Percentiles rank a stretch among this genome's conserved stretches.
These are phyloP conservation scores for Penstemon eatonii DNA, from an alignment of 257 asterid genomes.

Conservation along the genomic window DNA sequence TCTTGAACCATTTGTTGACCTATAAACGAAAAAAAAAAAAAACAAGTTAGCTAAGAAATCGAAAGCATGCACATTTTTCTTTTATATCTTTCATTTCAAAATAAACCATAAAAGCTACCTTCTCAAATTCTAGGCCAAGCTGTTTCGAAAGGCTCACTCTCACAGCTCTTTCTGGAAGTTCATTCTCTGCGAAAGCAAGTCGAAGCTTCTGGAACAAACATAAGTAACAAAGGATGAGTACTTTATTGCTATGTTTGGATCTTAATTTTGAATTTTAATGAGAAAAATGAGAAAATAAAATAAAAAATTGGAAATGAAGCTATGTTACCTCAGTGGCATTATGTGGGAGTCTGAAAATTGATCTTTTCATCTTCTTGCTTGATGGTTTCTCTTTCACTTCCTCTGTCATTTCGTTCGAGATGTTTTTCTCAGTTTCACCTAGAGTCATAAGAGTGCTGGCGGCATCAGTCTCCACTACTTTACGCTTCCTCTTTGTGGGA, in stretches of 20 bases:
- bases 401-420: slow-evolving; percentile 36
- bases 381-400: slow-evolving; percentile 35
- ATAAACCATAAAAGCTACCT: slow-evolving; percentile 53
- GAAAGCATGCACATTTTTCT: slow-evolving; percentile 9
- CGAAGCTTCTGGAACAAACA: slow-evolving; percentile 76
- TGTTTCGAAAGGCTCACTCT: slow-evolving; percentile 70
- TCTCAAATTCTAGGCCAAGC: slow-evolving; percentile 76
- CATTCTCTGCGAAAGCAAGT: slow-evolving; percentile 78
- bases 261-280: too few species aligned
- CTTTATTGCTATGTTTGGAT: neutral
- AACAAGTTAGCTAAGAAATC: slow-evolving; percentile 24
- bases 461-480: slow-evolving; percentile 71
- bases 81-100: slow-evolving; percentile 20
- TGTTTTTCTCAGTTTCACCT: slow-evolving; percentile 46
- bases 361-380: slow-evolving; percentile 47
- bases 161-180: slow-evolving; percentile 79
- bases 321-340: slow-evolving; percentile 74
- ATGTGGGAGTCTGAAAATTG: slow-evolving; percentile 71
- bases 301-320: neutral
- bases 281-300: slow-evolving; percentile 9
- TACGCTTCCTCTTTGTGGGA: slow-evolving; percentile 63
- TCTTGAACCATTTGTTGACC: slow-evolving; percentile 99
- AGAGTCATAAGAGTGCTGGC: slow-evolving; percentile 57
- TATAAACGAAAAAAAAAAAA: slow-evolving; percentile 38
- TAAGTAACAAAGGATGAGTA: slow-evolving; percentile 32